Percentiles rank a stretch among this genome's conserved stretches.
phyloP scores from a whole-genome alignment of 2,329 filamentous ascomycete species.

The Neofusicoccum laricinum region DNA sequence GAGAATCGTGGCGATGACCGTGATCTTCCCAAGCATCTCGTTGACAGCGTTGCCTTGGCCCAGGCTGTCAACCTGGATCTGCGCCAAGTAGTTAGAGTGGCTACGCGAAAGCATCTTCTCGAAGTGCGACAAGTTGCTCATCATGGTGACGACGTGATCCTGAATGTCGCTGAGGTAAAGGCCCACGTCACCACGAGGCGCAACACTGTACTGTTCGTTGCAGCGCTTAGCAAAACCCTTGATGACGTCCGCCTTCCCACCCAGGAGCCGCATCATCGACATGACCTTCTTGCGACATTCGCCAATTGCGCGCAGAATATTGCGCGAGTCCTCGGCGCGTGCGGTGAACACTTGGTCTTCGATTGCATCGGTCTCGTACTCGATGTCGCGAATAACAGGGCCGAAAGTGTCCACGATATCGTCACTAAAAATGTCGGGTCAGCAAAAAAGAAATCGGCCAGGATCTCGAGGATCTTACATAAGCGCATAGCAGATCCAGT shows the following conservation, averaged over 20 bases:
- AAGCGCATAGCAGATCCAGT: slow-evolving; percentile 98
- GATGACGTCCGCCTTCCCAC: slow-evolving; percentile 97
- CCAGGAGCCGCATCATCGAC: slow-evolving; percentile 85
- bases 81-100: slow-evolving; percentile 94
- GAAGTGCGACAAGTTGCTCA: slow-evolving; percentile 91
- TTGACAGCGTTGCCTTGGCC: slow-evolving; percentile 85
- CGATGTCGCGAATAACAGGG: slow-evolving; percentile 81
- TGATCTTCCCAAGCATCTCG: slow-evolving; percentile 89
- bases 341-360: slow-evolving; percentile 95
- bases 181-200: slow-evolving; percentile 92
- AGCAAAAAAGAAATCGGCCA: slow-evolving; percentile 1
- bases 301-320: slow-evolving; percentile 84
- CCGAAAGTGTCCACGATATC: slow-evolving; percentile 97
- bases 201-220: slow-evolving; percentile 95
- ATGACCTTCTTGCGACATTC: slow-evolving; percentile 92
- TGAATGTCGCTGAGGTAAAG: slow-evolving; percentile 97
- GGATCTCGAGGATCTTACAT: slow-evolving; percentile 60
- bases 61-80: slow-evolving; percentile 88
- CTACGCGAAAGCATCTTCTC: slow-evolving; percentile 95
- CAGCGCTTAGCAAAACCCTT: slow-evolving; percentile 97
- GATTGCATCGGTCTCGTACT: slow-evolving; percentile 84
- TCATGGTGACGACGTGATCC: slow-evolving; percentile 99
- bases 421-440: slow-evolving; percentile 55
- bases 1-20: slow-evolving; percentile 88
- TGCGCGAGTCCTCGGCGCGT: slow-evolving; percentile 82